Evolutionary conservation across 768 basidiomycete species (phyloP).

Genomic region (Tremella yokohamensis): DNA sequence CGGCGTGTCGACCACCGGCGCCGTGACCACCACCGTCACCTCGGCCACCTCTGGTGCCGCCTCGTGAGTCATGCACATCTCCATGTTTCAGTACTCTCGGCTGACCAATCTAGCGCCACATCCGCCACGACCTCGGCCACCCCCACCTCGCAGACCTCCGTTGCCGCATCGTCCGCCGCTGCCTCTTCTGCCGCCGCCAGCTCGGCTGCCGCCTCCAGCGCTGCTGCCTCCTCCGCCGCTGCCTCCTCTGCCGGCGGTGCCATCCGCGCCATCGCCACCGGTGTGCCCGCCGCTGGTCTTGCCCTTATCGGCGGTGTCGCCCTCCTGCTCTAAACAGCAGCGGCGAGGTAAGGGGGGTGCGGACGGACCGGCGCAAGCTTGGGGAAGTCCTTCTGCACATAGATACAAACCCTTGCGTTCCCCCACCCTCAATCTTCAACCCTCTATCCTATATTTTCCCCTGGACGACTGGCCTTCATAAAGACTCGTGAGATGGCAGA

Average conservation of each 20-base stretch:
- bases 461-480: too few relatives aligned
- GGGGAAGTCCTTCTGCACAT: conserved; percentile 1
- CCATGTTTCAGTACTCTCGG: not conserved
- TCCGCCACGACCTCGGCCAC: conserved; percentile 6
- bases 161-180: conserved; percentile 20
- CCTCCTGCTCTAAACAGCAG: conserved; percentile 26
- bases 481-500: too few relatives aligned
- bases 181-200: conserved; percentile 15
- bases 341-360: not conserved
- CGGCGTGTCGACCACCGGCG: conserved; percentile 20
- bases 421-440: not conserved
- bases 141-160: conserved; percentile 11
- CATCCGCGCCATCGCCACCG: conserved; percentile 28
- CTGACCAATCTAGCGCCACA: conserved; percentile 4
- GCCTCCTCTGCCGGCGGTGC: conserved; percentile 13
- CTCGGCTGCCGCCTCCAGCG: conserved; percentile 21
- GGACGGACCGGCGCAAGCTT: not conserved
- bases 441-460: too few relatives aligned
- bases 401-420: conserved; percentile 9
- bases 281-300: conserved; percentile 3
- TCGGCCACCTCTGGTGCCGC: conserved; percentile 18
- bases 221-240: conserved; percentile 18
- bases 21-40: conserved; percentile 27
- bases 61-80: conserved; percentile 12
- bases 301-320: conserved; percentile 33